These are phyloP conservation scores for Diplodia intermedia DNA, from an alignment of 2,329 filamentous ascomycete genomes.

Conservation along the genomic window DNA sequence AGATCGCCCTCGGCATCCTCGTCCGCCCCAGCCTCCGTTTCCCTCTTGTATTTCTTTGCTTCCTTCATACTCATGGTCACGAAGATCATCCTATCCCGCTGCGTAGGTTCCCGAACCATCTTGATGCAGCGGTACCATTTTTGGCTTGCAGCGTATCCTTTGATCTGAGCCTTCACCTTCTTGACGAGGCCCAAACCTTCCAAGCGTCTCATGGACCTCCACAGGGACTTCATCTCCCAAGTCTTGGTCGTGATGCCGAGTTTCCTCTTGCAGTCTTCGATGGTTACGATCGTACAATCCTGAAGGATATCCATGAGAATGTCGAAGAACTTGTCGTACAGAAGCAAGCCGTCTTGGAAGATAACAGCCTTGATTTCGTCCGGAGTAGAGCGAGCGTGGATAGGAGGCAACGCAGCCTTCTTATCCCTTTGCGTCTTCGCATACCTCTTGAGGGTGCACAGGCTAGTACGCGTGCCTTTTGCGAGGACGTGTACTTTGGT, in stretches of 20 bases:
- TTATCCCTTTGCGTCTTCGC: constrained; percentile 41
- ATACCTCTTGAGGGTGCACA: constrained; percentile 62
- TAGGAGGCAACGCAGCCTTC: constrained; percentile 33
- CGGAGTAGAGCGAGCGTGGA: constrained; percentile 24
- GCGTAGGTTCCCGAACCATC: constrained; percentile 47
- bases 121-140: constrained; percentile 49
- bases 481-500: constrained; percentile 60
- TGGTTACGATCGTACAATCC: constrained; percentile 58
- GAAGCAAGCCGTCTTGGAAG: constrained; percentile 50
- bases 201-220: constrained; percentile 50
- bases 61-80: constrained; percentile 40
- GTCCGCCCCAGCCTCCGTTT: constrained; percentile 24
- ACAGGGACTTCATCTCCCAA: constrained; percentile 50
- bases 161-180: constrained; percentile 47
- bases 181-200: constrained; percentile 51
- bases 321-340: constrained; percentile 58
- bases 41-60: constrained; percentile 20
- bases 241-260: constrained; percentile 38
- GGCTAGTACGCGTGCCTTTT: constrained; percentile 60
- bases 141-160: constrained; percentile 38
- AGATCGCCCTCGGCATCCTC: constrained; percentile 31
- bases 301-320: constrained; percentile 58
- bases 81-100: constrained; percentile 45
- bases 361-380: constrained; percentile 43
- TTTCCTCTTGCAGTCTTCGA: constrained; percentile 58